These are phyloP conservation scores for Magnusiomyces tetraspermus DNA, from an alignment of 1,139 yeast species.

Conservation along the genomic window DNA sequence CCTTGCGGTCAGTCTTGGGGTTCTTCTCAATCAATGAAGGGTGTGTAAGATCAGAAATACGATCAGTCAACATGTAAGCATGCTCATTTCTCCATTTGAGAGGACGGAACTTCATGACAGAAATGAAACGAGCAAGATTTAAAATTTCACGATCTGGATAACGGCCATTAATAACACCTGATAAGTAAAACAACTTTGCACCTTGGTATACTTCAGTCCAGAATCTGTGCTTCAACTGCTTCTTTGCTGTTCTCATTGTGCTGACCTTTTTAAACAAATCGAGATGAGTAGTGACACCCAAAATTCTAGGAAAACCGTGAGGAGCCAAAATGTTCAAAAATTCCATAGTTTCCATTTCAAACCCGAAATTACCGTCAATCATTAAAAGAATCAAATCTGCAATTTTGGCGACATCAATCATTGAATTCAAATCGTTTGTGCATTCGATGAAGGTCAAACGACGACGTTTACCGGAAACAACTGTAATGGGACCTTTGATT, in stretches of 20 bases:
- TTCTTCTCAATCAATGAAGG: slow-evolving; percentile 72
- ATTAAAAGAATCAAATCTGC: slow-evolving; percentile 84
- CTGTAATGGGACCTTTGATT: slow-evolving; percentile 92
- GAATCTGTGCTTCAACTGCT: slow-evolving; percentile 83
- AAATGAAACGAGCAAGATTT: slow-evolving; percentile 82
- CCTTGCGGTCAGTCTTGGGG: slow-evolving; percentile 76
- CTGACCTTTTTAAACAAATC: slow-evolving; percentile 87
- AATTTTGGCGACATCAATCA: slow-evolving; percentile 93
- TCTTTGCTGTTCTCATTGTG: slow-evolving; percentile 84
- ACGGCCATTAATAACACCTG: slow-evolving; percentile 95
- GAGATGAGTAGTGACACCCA: slow-evolving; percentile 92
- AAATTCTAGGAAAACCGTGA: slow-evolving; percentile 97
- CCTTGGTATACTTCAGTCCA: slow-evolving; percentile 99
- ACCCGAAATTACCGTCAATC: slow-evolving; percentile 95
- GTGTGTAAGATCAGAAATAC: slow-evolving; percentile 92
- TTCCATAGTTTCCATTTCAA: slow-evolving; percentile 99
- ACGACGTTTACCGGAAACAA: slow-evolving; percentile 93
- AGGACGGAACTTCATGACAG: slow-evolving; percentile 97
- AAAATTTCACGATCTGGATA: slow-evolving; percentile 95
- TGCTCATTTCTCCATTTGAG: slow-evolving; percentile 98
- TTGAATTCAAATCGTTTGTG: slow-evolving; percentile 82
- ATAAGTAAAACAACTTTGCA: slow-evolving; percentile 86
- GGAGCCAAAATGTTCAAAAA: slow-evolving; percentile 91
- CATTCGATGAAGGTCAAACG: slow-evolving; percentile 91
- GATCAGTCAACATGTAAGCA: slow-evolving; percentile 84